Percentiles rank a stretch among this genome's conserved stretches.
Evolutionary conservation across 345 rosid genomes (phyloP).

Genomic region (Zanthoxylum bungeanum): DNA sequence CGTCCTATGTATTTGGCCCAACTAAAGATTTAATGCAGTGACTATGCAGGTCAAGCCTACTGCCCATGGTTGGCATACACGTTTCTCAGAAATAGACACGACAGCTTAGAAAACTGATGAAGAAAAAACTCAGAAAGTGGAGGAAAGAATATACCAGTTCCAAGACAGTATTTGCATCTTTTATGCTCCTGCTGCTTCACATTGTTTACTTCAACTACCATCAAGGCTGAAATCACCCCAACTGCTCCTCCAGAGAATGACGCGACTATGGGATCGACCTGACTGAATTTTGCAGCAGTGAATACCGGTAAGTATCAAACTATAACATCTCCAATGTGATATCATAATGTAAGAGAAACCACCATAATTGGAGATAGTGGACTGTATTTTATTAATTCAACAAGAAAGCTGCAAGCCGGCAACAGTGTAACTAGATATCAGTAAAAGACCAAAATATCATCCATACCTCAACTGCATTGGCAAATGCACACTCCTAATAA

Average conservation of each 20-base stretch:
- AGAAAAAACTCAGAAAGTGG: not conserved
- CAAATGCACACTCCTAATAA: conserved; percentile 66
- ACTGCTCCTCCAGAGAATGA: conserved; percentile 99
- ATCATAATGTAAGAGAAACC: not conserved
- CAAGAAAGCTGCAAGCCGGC: not conserved
- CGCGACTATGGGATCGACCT: conserved; percentile 96
- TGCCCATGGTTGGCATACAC: not conserved
- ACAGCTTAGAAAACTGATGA: not conserved
- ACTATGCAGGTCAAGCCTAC: not conserved
- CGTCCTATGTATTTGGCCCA: not conserved
- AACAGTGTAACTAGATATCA: not conserved
- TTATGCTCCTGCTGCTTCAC: conserved; percentile 92
- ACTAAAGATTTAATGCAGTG: not conserved
- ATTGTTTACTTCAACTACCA: conserved; percentile 96
- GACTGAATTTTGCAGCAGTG: conserved; percentile 42
- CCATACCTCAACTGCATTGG: conserved; percentile 90
- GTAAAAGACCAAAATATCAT: not conserved
- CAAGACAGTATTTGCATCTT: conserved; percentile 98
- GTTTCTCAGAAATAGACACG: not conserved
- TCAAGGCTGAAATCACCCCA: conserved; percentile 92
- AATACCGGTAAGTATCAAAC: not conserved
- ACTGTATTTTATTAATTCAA: not conserved
- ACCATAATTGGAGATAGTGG: not conserved
- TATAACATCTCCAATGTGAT: not conserved
- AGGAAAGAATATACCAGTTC: conserved; percentile 59